Conservation (phyloP, 2,329 filamentous ascomycete species). For the Ascochyta fabae region DNA sequence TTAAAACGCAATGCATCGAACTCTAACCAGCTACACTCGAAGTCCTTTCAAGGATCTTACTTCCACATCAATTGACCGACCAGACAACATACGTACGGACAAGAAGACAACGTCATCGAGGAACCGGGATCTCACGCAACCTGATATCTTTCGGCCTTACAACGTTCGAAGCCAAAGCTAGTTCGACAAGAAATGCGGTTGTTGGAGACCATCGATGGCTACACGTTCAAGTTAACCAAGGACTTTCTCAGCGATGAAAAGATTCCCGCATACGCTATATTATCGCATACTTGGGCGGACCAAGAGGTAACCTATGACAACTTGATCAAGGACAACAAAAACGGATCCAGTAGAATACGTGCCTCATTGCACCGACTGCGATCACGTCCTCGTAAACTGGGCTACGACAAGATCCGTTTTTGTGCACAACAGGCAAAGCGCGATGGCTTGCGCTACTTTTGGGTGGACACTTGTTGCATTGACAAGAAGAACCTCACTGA, state of each 20-base stretch:
- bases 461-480: conserved; percentile 29
- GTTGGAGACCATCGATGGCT: conserved; percentile 12
- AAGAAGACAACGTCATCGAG: neutral
- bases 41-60: neutral
- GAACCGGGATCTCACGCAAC: too few relatives aligned
- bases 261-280: conserved; percentile 21
- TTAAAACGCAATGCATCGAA: neutral
- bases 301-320: conserved; percentile 21
- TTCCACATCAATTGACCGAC: neutral
- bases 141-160: neutral
- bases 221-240: conserved; percentile 11
- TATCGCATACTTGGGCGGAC: conserved; percentile 25
- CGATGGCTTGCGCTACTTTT: conserved; percentile 19
- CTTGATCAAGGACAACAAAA: conserved; percentile 2
- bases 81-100: neutral
- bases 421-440: conserved; percentile 22
- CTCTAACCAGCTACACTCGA: neutral
- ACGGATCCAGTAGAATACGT: neutral
- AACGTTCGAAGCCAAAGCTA: neutral
- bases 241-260: neutral
- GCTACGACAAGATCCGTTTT: conserved; percentile 19
- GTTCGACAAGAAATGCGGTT: conserved; percentile 15
- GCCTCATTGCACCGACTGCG: neutral
- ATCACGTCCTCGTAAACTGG: neutral
- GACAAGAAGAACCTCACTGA: conserved; percentile 20